Percentiles rank a stretch among this genome's conserved stretches.
Evolutionary conservation across 2,329 filamentous ascomycete genomes (phyloP).

Genomic region (Elsinoe batatas): DNA sequence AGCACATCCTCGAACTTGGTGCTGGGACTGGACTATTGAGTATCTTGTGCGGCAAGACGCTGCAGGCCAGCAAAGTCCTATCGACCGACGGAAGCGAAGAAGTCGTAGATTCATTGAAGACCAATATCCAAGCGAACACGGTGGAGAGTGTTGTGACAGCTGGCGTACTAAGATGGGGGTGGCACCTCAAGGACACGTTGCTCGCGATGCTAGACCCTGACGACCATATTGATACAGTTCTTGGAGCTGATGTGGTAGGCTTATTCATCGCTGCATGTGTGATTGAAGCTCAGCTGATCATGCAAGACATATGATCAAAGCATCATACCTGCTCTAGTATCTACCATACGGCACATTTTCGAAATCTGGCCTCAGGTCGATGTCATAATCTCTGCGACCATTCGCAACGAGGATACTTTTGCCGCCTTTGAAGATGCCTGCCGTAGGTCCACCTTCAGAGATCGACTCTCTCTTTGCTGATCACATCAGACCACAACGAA

Average conservation of each 20-base stretch:
- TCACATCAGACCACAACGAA: constrained; percentile 21
- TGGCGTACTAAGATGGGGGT: constrained; percentile 56
- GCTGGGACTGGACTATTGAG: constrained; percentile 68
- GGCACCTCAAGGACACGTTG: constrained; percentile 43
- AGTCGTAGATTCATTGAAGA: constrained; percentile 56
- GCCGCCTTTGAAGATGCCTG: constrained; percentile 53
- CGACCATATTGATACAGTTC: constrained; percentile 48
- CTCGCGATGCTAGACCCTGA: constrained; percentile 45
- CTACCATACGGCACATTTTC: constrained; percentile 55
- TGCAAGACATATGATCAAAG: constrained; percentile 57
- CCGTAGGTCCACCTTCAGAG: constrained; percentile 28
- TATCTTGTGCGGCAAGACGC: constrained; percentile 60
- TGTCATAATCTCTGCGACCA: constrained; percentile 59
- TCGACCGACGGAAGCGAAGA: constrained; percentile 67
- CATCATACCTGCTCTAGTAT: constrained; percentile 53
- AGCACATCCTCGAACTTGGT: constrained; percentile 60
- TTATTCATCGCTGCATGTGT: background rate
- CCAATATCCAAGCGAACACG: constrained; percentile 59
- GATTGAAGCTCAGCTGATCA: background rate
- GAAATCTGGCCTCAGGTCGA: constrained; percentile 45
- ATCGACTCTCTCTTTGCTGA: background rate
- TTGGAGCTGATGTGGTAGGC: constrained; percentile 61
- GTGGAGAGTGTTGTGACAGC: constrained; percentile 42
- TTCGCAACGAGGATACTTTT: constrained; percentile 62
- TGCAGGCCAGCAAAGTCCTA: constrained; percentile 50